Evolutionary conservation across 2,329 filamentous ascomycete species (phyloP), one percentile per base, ranked within the genome.

Genomic region (Aspergillus fructus): DNA sequence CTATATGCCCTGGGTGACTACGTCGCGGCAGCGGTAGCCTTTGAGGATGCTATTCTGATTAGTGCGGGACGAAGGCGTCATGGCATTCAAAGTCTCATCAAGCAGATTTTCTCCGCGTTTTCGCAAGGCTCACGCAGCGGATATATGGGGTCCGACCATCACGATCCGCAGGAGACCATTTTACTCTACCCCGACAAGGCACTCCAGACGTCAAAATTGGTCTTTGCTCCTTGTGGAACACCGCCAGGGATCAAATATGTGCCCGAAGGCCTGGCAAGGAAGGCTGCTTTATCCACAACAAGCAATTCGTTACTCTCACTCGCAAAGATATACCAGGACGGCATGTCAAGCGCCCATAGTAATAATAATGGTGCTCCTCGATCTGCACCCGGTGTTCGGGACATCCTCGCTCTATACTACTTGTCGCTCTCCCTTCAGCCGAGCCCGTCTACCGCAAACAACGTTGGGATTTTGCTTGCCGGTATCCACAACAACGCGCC

Each of bases 281-380:
- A 88, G 68, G 90, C 91, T 6, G 93, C 92, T 2, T 83, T 96
- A 23, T 92, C 93, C 12, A 97, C 93, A 0, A 97, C 93, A 0
- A 97, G 94, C 73, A 99, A 99, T 71, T 96, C 93, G 0, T 79
- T 99, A 17, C 81, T 99, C 2, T 99, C 94, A 0, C 79, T 99
- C 41, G 94, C 94, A 21, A 99, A 99, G 74, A 99, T 99, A 37
- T 96, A 96, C 63, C 94, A 99, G 74, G 94, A 99, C 76, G 88
- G 90, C 30, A 93, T 97, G 85, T 91, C 93, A 2, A 91, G 85
- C 56, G 87, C 86, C 17, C 83, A 83, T 19, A 37, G 15, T 37
- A 37, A 37, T 37, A 75, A 81, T 9, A 79, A 81, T 21, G 79
- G 83, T 11, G 77, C 78, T 40, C 77, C 85, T 21, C 83, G 84